Percentiles rank a stretch among this genome's conserved stretches.
Evolutionary conservation across 2,329 filamentous ascomycete genomes (phyloP).

Genomic region (Aquanectria penicillioides): DNA sequence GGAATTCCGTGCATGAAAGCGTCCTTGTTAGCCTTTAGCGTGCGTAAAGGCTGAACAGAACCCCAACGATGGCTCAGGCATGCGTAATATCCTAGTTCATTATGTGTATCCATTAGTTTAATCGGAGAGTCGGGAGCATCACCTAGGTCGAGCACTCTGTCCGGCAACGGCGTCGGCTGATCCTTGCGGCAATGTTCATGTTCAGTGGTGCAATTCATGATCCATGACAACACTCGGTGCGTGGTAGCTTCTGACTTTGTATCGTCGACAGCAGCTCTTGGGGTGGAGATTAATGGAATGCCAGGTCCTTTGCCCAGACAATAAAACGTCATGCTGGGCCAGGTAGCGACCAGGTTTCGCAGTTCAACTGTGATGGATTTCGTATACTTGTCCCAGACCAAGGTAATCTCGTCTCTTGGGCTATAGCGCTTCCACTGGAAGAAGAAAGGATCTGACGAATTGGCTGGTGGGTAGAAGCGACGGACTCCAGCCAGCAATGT

Average conservation of each 20-base stretch:
- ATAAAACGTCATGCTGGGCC: slow-evolving; percentile 21
- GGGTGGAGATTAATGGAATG: slow-evolving; percentile 6
- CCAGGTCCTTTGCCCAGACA: slow-evolving; percentile 1
- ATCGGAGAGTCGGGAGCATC: neutral
- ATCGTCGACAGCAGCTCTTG: slow-evolving; percentile 19
- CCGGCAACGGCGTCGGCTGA: slow-evolving; percentile 14
- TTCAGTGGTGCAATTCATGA: slow-evolving; percentile 11
- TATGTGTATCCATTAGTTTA: slow-evolving; percentile 9
- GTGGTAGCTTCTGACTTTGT: slow-evolving; percentile 20
- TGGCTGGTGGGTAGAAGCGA: slow-evolving; percentile 6
- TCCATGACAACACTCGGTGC: slow-evolving; percentile 20
- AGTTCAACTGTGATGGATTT: neutral
- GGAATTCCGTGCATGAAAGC: neutral
- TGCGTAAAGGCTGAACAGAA: slow-evolving; percentile 2
- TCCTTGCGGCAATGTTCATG: slow-evolving; percentile 20
- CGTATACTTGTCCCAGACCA: slow-evolving; percentile 5
- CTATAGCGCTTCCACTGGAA: slow-evolving; percentile 3
- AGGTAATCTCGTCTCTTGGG: slow-evolving; percentile 2
- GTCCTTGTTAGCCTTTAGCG: neutral
- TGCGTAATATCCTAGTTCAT: slow-evolving; percentile 11
- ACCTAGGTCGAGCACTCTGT: slow-evolving; percentile 21
- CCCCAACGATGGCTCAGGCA: slow-evolving; percentile 26
- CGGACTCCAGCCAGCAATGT: slow-evolving; percentile 1
- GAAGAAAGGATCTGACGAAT: neutral
- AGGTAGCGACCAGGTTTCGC: neutral